Percentiles rank a stretch among this genome's conserved stretches.
Conservation (phyloP, 2,329 filamentous ascomycete genomes). For the Trichothecium roseum region DNA sequence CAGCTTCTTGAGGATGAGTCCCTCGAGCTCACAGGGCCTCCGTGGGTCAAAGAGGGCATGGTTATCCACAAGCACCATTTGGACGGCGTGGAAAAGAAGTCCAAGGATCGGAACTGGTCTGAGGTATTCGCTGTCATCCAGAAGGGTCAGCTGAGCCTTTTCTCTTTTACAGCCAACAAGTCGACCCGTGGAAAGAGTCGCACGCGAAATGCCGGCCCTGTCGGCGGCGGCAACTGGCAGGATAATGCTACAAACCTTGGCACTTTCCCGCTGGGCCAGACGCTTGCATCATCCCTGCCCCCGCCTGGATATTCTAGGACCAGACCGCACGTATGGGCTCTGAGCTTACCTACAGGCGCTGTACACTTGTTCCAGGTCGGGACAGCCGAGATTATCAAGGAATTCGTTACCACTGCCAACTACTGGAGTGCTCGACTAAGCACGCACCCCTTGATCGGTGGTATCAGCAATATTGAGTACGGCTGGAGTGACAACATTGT, state of each 20-base stretch:
- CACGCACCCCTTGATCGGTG: conserved; percentile 85
- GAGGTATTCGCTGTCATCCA: conserved; percentile 95
- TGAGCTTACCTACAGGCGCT: conserved; percentile 83
- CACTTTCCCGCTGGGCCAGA: conserved; percentile 80
- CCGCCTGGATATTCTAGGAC: conserved; percentile 87
- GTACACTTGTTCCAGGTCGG: conserved; percentile 98
- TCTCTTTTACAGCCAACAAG: conserved; percentile 82
- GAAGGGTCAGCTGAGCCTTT: conserved; percentile 86
- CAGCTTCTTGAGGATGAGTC: conserved; percentile 85
- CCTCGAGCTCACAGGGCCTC: conserved; percentile 83
- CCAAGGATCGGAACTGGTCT: conserved; percentile 88
- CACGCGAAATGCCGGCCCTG: conserved; percentile 45
- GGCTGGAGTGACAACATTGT: conserved; percentile 87
- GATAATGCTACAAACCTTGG: conserved; percentile 88
- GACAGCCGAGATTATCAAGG: conserved; percentile 85
- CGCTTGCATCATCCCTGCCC: conserved; percentile 81
- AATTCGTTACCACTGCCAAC: conserved; percentile 90
- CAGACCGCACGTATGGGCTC: conserved; percentile 85
- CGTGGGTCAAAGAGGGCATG: conserved; percentile 96
- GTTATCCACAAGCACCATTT: conserved; percentile 95
- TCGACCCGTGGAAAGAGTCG: conserved; percentile 59
- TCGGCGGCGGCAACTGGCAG: conserved; percentile 96
- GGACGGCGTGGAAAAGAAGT: conserved; percentile 80
- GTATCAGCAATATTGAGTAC: conserved; percentile 94
- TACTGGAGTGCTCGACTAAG: conserved; percentile 95